A percentile compares a stretch with the other conserved stretches of the same genome.
Evolutionary conservation across 202 grass and related monocot genomes (phyloP).

Genomic region (Digitaria exilis): DNA sequence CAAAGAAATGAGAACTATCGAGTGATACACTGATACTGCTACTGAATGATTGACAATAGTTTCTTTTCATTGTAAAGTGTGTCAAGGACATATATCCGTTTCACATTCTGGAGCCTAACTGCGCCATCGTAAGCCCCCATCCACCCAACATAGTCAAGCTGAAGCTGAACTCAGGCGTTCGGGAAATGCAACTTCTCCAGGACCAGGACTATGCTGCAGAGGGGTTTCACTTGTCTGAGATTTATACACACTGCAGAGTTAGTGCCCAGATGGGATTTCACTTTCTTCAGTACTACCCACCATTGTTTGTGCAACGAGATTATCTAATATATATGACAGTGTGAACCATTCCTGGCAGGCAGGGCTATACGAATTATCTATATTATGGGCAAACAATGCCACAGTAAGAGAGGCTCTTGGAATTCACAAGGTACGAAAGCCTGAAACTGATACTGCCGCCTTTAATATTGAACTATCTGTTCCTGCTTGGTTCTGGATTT

Average conservation of each 20-base stretch:
- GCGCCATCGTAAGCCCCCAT: slow-evolving; percentile 54
- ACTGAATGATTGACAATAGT: too few relatives aligned
- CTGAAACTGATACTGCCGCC: too few relatives aligned
- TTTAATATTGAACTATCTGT: too few relatives aligned
- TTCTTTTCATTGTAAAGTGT: slow-evolving; percentile 26
- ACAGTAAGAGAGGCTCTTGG: slow-evolving; percentile 66
- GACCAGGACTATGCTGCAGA: slow-evolving; percentile 24
- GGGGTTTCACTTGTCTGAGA: slow-evolving; percentile 25
- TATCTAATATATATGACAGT: background rate
- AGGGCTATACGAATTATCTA: slow-evolving; percentile 44
- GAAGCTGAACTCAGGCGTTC: slow-evolving; percentile 12
- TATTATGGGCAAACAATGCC: slow-evolving; percentile 70
- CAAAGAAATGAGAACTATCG: too few relatives aligned
- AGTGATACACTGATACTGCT: too few relatives aligned
- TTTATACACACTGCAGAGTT: slow-evolving; percentile 69
- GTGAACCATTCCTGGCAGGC: slow-evolving; percentile 26
- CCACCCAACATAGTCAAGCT: background rate
- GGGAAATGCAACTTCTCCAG: slow-evolving; percentile 18
- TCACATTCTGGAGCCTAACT: slow-evolving; percentile 68
- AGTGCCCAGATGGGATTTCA: too few relatives aligned
- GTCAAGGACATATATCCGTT: too few relatives aligned
- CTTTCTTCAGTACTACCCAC: too few relatives aligned
- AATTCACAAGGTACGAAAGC: slow-evolving; percentile 50
- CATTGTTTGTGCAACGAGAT: background rate
- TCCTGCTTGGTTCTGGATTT: too few relatives aligned